A percentile compares a stretch with the other conserved stretches of the same genome.
These are phyloP conservation scores for Yamadazyma diddensiae DNA, from an alignment of 1,139 yeast species.

Conservation along the genomic window DNA sequence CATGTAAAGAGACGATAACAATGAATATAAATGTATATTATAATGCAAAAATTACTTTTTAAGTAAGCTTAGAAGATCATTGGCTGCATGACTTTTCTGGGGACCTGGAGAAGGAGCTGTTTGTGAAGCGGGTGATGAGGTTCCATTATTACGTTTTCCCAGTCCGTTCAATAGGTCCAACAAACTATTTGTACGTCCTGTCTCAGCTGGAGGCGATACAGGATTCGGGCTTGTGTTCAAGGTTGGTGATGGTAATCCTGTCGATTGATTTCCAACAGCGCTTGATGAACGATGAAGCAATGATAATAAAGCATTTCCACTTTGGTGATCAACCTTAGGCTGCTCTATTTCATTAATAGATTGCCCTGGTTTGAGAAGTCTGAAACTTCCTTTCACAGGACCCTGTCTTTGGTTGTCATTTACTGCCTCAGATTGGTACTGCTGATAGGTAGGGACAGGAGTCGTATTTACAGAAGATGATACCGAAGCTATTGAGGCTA, in stretches of 20 bases:
- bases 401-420: slow-evolving; percentile 5
- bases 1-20: slow-evolving; percentile 1
- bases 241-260: too few relatives aligned
- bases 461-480: background rate
- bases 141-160: slow-evolving; percentile 1
- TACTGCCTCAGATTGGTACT: too few relatives aligned
- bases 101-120: background rate
- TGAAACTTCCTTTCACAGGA: slow-evolving; percentile 20
- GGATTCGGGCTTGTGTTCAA: too few relatives aligned
- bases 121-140: slow-evolving; percentile 7
- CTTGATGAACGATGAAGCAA: slow-evolving; percentile 11
- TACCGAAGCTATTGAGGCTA: too few relatives aligned
- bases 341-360: slow-evolving; percentile 16
- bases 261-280: too few relatives aligned
- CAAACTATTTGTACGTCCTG: slow-evolving; percentile 6
- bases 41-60: too few relatives aligned
- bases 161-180: slow-evolving; percentile 7
- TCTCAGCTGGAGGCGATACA: background rate
- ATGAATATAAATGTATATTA: too few relatives aligned
- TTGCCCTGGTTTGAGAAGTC: slow-evolving; percentile 32
- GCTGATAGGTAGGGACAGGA: slow-evolving; percentile 3
- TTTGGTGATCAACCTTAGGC: slow-evolving; percentile 2
- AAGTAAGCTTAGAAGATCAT: slow-evolving; percentile 13
- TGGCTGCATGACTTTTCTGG: slow-evolving; percentile 12
- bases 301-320: slow-evolving; percentile 16